Evolutionary conservation across 352 stramenopile genomes (phyloP).

Genomic region (Globisporangium emineosum): DNA sequence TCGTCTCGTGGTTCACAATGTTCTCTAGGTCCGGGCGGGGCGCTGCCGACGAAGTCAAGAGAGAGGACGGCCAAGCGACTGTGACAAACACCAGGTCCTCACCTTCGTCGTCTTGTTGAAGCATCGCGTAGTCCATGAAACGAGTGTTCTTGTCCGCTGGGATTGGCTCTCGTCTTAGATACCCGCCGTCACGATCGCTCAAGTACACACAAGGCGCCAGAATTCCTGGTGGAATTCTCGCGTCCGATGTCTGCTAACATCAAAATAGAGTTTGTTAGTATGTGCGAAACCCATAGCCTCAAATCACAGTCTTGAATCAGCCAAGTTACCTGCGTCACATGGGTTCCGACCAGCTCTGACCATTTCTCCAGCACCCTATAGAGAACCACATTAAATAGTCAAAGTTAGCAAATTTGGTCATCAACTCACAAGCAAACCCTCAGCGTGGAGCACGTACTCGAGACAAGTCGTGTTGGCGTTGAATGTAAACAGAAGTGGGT

Average conservation of each 20-base stretch:
- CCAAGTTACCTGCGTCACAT: slow-evolving; percentile 29
- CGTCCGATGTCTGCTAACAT: slow-evolving; percentile 18
- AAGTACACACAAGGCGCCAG: slow-evolving; percentile 54
- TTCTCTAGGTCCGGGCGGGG: slow-evolving; percentile 49
- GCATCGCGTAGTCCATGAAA: slow-evolving; percentile 50
- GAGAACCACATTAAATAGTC: background rate
- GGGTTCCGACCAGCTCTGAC: slow-evolving; percentile 40
- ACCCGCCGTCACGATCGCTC: slow-evolving; percentile 51
- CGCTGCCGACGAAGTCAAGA: slow-evolving; percentile 35
- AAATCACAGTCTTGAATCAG: background rate
- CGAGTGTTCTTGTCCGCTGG: slow-evolving; percentile 33
- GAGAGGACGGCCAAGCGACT: slow-evolving; percentile 46
- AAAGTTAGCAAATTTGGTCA: background rate
- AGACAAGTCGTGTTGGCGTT: slow-evolving; percentile 53
- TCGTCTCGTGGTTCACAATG: slow-evolving; percentile 53
- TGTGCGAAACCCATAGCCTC: background rate
- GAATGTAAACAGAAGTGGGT: slow-evolving; percentile 72
- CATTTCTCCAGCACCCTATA: slow-evolving; percentile 55
- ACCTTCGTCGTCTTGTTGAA: slow-evolving; percentile 33
- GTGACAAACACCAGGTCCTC: slow-evolving; percentile 54
- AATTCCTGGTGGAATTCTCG: slow-evolving; percentile 35
- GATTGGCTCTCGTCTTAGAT: slow-evolving; percentile 49
- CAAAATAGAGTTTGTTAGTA: background rate
- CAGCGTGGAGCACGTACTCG: slow-evolving; percentile 26
- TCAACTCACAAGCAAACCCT: background rate